Evolutionary conservation across 2,329 filamentous ascomycete genomes (phyloP).

Genomic region (Arthrobotrys sphaeroides): DNA sequence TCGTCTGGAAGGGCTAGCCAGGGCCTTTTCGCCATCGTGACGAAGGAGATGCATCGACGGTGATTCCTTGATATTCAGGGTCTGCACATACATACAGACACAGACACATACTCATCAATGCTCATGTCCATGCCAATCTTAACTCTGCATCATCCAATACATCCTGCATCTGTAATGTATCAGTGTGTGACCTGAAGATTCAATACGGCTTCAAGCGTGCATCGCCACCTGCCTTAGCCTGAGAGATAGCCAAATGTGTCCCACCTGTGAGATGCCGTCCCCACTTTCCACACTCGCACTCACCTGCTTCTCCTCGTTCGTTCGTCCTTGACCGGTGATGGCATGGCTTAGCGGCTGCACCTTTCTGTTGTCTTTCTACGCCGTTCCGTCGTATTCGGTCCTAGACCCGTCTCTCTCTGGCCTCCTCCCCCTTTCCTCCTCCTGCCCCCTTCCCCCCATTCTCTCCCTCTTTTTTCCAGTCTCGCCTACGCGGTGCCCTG

Average conservation of each 20-base stretch:
- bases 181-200: too few species aligned
- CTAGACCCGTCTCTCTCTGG: neutral
- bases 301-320: neutral
- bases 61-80: constrained; percentile 5
- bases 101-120: too few species aligned
- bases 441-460: constrained; percentile 2
- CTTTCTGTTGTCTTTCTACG: constrained; percentile 40
- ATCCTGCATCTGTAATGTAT: too few species aligned
- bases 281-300: neutral
- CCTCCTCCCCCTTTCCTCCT: constrained; percentile 11
- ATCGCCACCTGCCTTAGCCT: too few species aligned
- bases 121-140: too few species aligned
- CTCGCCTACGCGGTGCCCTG: constrained; percentile 6
- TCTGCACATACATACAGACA: neutral
- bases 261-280: constrained; percentile 1
- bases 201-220: too few species aligned
- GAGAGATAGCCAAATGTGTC: neutral
- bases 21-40: neutral
- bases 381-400: neutral
- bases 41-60: neutral
- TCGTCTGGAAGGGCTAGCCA: too few species aligned
- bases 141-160: too few species aligned
- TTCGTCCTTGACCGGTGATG: neutral
- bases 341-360: neutral
- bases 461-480: constrained; percentile 7